Conservation (phyloP, 441 rosid genomes). For the Geranium incanum region DNA sequence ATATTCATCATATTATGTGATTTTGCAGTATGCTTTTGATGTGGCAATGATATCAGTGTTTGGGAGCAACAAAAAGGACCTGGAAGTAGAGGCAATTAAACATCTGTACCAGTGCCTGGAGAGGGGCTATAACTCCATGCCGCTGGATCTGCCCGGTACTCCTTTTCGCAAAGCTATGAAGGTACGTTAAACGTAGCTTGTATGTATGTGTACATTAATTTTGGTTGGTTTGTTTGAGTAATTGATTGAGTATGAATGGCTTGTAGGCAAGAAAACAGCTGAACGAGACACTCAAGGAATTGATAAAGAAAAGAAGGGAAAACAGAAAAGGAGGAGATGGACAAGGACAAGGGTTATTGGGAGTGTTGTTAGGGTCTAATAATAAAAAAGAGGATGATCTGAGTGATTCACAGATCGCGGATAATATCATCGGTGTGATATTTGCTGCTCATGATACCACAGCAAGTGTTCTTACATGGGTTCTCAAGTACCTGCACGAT, state of each 20-base stretch:
- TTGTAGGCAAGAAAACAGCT: constrained; percentile 63
- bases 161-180: constrained; percentile 70
- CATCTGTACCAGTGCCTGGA: constrained; percentile 57
- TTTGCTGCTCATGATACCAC: constrained; percentile 95
- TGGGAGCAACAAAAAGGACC: constrained; percentile 42
- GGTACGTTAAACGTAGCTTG: constrained; percentile 26
- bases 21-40: constrained; percentile 70
- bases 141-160: constrained; percentile 73
- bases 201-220: no score
- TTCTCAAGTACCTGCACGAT: constrained; percentile 74
- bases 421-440: constrained; percentile 81
- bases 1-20: not conserved
- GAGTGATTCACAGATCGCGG: constrained; percentile 74
- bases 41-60: constrained; percentile 78
- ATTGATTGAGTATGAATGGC: not conserved
- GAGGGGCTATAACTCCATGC: constrained; percentile 91
- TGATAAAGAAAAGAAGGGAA: constrained; percentile 59
- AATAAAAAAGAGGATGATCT: constrained; percentile 35
- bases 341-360: constrained; percentile 43
- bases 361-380: constrained; percentile 46
- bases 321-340: constrained; percentile 23
- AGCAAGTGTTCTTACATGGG: constrained; percentile 79
- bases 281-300: constrained; percentile 39
- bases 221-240: no score
- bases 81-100: constrained; percentile 37